These are phyloP conservation scores for Halteria grandinella DNA, from an alignment of 73 alveolate species.

Conservation along the genomic window DNA sequence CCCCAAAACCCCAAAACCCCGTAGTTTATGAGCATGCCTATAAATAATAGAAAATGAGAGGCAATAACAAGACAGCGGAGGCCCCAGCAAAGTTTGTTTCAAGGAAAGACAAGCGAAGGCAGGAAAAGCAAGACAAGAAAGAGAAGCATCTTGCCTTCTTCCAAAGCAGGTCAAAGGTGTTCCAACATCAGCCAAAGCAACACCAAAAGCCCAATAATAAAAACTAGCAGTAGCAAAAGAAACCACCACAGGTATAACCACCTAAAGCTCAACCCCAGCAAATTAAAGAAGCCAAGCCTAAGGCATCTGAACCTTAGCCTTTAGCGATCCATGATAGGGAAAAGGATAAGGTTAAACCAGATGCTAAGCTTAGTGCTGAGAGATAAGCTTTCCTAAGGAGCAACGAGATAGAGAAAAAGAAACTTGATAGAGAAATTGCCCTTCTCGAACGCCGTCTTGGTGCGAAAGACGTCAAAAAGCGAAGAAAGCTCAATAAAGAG, in stretches of 20 bases:
- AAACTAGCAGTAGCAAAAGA: background rate
- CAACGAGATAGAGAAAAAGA: slow-evolving; percentile 35
- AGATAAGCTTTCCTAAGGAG: slow-evolving; percentile 32
- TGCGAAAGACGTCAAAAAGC: slow-evolving; percentile 2
- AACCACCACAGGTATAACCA: background rate
- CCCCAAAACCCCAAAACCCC: too few relatives aligned
- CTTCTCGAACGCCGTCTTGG: slow-evolving; percentile 48
- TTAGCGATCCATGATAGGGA: background rate
- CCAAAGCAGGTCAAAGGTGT: background rate
- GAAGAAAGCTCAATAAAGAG: slow-evolving; percentile 23
- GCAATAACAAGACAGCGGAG: too few relatives aligned
- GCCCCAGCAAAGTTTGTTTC: too few relatives aligned
- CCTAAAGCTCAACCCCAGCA: background rate
- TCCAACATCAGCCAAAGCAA: background rate
- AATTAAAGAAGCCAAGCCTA: background rate
- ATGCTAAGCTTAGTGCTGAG: background rate
- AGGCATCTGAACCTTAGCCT: background rate
- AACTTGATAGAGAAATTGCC: slow-evolving; percentile 19
- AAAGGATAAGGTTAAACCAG: background rate
- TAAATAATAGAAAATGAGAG: too few relatives aligned
- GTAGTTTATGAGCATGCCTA: too few relatives aligned
- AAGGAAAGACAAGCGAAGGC: slow-evolving; percentile 35
- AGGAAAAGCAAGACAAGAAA: slow-evolving; percentile 29
- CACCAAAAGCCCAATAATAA: background rate
- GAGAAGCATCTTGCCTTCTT: slow-evolving; percentile 9